Evolutionary conservation across 2,329 filamentous ascomycete genomes (phyloP).

Genomic region (Talaromyces rugulosus): DNA sequence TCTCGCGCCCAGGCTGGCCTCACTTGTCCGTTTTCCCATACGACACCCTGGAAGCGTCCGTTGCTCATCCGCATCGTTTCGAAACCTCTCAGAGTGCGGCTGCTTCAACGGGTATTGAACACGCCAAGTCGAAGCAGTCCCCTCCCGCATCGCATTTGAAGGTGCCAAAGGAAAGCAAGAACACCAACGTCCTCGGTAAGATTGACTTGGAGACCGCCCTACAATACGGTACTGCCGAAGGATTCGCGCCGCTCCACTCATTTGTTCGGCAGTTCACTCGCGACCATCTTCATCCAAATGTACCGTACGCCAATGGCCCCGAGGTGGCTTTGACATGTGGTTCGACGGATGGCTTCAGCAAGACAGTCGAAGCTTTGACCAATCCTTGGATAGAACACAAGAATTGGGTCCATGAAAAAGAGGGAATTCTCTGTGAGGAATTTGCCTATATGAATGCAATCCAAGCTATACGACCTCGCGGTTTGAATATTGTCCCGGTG

Average conservation of each 20-base stretch:
- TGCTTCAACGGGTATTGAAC: slow-evolving; percentile 46
- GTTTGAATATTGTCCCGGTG: slow-evolving; percentile 69
- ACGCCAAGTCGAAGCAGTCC: slow-evolving; percentile 28
- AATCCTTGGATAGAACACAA: slow-evolving; percentile 69
- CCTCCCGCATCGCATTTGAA: slow-evolving; percentile 52
- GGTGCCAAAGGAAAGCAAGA: slow-evolving; percentile 64
- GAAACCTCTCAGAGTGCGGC: slow-evolving; percentile 58
- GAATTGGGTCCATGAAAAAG: slow-evolving; percentile 64
- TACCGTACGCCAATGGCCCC: slow-evolving; percentile 71
- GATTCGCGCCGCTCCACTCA: slow-evolving; percentile 71
- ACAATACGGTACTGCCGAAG: slow-evolving; percentile 80
- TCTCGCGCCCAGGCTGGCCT: slow-evolving; percentile 61
- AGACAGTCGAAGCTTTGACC: slow-evolving; percentile 69
- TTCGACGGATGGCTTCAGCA: slow-evolving; percentile 79
- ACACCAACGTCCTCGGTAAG: slow-evolving; percentile 59
- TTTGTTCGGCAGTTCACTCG: slow-evolving; percentile 77
- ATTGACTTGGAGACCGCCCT: slow-evolving; percentile 78
- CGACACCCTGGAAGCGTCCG: slow-evolving; percentile 80
- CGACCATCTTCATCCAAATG: slow-evolving; percentile 72
- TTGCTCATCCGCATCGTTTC: slow-evolving; percentile 71
- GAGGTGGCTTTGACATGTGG: slow-evolving; percentile 78
- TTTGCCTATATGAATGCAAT: slow-evolving; percentile 79
- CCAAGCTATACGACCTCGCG: slow-evolving; percentile 61
- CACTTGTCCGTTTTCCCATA: slow-evolving; percentile 81
- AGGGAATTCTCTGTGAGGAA: slow-evolving; percentile 73